Percentiles rank a stretch among this genome's conserved stretches.
phyloP scores from a whole-genome alignment of 2,329 filamentous ascomycete species.

The Pyrenophora tritici-repentis region DNA sequence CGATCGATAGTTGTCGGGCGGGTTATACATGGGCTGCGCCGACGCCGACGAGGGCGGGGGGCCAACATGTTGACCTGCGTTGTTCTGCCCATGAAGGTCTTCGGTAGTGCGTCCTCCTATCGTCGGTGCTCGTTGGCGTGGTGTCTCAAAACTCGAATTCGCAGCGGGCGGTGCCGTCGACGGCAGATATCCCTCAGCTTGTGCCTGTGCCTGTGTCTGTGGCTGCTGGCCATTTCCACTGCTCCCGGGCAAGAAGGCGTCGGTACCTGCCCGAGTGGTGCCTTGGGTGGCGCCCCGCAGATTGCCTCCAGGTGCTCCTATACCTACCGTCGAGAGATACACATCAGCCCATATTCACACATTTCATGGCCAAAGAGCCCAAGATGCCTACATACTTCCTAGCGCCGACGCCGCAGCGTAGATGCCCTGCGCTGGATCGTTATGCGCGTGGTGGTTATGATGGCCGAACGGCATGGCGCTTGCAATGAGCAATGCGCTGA shows the following conservation, averaged over 20 bases:
- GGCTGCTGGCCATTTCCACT: conserved; percentile 26
- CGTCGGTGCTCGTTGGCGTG: conserved; percentile 53
- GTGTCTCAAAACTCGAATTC: conserved; percentile 57
- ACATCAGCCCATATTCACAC: conserved; percentile 9
- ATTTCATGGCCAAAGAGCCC: neutral
- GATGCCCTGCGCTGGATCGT: conserved; percentile 50
- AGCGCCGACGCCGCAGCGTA: conserved; percentile 53
- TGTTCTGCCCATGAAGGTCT: conserved; percentile 59
- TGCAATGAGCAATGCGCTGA: conserved; percentile 14
- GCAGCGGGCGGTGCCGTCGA: conserved; percentile 41
- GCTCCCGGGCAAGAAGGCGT: conserved; percentile 49
- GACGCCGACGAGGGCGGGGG: conserved; percentile 50
- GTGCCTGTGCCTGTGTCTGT: conserved; percentile 10
- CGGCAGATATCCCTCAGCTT: conserved; percentile 22
- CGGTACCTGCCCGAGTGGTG: conserved; percentile 51
- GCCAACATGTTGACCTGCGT: conserved; percentile 29
- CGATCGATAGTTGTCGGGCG: conserved; percentile 55
- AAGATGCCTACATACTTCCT: conserved; percentile 37
- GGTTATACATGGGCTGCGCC: conserved; percentile 51
- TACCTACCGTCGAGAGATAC: conserved; percentile 26
- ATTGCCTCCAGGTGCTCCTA: conserved; percentile 52
- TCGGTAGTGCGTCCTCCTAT: conserved; percentile 56
- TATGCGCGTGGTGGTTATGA: conserved; percentile 40
- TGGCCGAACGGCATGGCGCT: conserved; percentile 48
- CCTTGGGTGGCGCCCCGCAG: conserved; percentile 47